A percentile compares a stretch with the other conserved stretches of the same genome.
These are phyloP conservation scores for Lagenidium giganteum DNA, from an alignment of 352 stramenopile genomes.

Conservation along the genomic window DNA sequence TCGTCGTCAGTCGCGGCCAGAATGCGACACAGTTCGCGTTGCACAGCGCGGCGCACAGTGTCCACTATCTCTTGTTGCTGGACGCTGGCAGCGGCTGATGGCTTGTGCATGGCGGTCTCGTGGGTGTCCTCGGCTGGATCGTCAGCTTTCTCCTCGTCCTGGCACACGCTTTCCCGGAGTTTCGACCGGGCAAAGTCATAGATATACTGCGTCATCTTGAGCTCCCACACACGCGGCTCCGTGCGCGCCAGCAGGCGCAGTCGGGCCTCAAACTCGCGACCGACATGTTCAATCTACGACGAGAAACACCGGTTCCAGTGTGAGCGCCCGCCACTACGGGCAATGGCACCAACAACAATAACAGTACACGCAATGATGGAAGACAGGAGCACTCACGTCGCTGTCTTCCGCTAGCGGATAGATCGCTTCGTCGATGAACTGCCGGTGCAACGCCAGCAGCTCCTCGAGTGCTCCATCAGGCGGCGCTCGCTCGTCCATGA, in stretches of 20 bases:
- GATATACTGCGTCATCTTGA: slow-evolving; percentile 38
- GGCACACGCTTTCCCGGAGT: background rate
- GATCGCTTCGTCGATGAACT: slow-evolving; percentile 29
- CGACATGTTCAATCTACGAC: background rate
- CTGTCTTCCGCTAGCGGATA: slow-evolving; percentile 25
- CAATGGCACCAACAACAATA: background rate
- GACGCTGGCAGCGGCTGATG: background rate
- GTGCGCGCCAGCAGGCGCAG: slow-evolving; percentile 21
- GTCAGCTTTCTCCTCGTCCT: background rate
- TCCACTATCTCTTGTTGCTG: slow-evolving; percentile 5
- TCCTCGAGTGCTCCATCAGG: slow-evolving; percentile 29
- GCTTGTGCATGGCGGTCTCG: too few relatives aligned
- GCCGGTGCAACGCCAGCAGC: slow-evolving; percentile 36
- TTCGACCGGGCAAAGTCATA: slow-evolving; percentile 12
- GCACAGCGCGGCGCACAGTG: too few relatives aligned
- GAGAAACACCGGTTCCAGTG: slow-evolving; percentile 7
- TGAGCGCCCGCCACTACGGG: background rate
- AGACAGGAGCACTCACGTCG: slow-evolving; percentile 13
- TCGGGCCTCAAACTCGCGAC: slow-evolving; percentile 19
- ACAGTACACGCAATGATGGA: too few relatives aligned
- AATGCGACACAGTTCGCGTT: too few relatives aligned
- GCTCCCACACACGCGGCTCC: slow-evolving; percentile 54
- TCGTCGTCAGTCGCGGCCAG: background rate
- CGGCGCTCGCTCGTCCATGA: too few relatives aligned
- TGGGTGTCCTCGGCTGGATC: background rate